These are phyloP conservation scores for Vanderwaltozyma verrucispora DNA, from an alignment of 805 yeast species.

Conservation along the genomic window DNA sequence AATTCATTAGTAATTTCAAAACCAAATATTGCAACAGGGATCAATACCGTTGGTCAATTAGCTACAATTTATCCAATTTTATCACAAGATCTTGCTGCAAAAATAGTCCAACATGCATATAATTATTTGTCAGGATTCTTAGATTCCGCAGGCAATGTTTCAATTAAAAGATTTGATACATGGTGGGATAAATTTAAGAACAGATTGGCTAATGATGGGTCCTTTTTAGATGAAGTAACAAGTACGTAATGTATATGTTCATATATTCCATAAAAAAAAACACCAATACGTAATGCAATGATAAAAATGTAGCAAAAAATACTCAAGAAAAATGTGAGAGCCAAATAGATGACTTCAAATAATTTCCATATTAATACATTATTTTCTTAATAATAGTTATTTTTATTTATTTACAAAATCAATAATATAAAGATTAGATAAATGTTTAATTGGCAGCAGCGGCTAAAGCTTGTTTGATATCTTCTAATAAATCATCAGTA, in stretches of 20 bases:
- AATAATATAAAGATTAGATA: no score
- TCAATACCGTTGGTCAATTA: constrained; percentile 24
- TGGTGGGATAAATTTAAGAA: constrained; percentile 93
- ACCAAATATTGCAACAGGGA: constrained; percentile 14
- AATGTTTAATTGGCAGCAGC: constrained; percentile 16
- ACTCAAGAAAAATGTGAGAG: background rate
- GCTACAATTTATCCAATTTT: constrained; percentile 31
- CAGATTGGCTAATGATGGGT: constrained; percentile 70
- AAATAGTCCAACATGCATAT: constrained; percentile 86
- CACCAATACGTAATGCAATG: no score
- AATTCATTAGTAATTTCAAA: constrained; percentile 24
- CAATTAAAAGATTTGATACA: constrained; percentile 75
- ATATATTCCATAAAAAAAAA: background rate
- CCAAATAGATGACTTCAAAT: no score
- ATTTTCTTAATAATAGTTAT: no score
- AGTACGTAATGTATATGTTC: constrained; percentile 1
- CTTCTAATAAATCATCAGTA: constrained; percentile 61
- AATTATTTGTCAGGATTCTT: constrained; percentile 84
- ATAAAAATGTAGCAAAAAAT: no score
- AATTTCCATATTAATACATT: no score
- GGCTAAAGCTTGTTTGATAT: constrained; percentile 58
- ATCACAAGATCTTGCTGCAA: constrained; percentile 64
- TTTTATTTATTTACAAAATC: no score
- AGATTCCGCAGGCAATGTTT: constrained; percentile 69
- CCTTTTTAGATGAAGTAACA: constrained; percentile 50